phyloP scores from a whole-genome alignment of 2,329 filamentous ascomycete genomes.

The Monosporascus cannonballus region DNA sequence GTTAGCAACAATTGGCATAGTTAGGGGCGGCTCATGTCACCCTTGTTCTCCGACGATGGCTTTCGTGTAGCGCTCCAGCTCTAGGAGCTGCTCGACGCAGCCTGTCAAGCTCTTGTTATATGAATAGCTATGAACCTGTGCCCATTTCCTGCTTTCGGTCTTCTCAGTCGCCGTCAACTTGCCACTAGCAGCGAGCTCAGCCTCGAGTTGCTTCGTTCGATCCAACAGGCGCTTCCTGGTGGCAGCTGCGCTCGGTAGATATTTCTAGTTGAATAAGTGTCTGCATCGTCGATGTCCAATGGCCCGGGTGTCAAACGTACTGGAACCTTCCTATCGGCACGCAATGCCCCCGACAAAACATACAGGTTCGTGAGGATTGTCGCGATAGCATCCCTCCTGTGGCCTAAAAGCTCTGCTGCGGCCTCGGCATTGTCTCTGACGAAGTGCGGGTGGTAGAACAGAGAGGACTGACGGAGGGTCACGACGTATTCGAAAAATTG shows the following conservation, averaged over 20 bases:
- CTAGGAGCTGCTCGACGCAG: slow-evolving; percentile 48
- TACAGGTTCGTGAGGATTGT: slow-evolving; percentile 53
- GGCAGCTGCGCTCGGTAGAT: slow-evolving; percentile 49
- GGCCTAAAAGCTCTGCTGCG: slow-evolving; percentile 41
- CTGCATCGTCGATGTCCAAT: background rate
- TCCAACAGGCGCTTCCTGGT: slow-evolving; percentile 46
- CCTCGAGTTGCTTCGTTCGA: slow-evolving; percentile 43
- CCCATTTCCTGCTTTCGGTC: slow-evolving; percentile 40
- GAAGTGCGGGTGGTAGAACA: slow-evolving; percentile 51
- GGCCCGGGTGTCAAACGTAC: slow-evolving; percentile 23
- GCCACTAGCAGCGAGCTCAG: slow-evolving; percentile 24
- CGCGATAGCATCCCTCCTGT: slow-evolving; percentile 51
- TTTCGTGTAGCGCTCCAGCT: slow-evolving; percentile 51
- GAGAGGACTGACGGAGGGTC: slow-evolving; percentile 49
- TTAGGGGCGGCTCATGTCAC: slow-evolving; percentile 19
- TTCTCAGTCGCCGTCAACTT: slow-evolving; percentile 18
- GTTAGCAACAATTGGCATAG: slow-evolving; percentile 3
- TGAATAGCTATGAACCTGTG: slow-evolving; percentile 50
- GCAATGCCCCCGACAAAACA: slow-evolving; percentile 49
- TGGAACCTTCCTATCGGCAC: slow-evolving; percentile 43
- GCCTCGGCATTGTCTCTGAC: slow-evolving; percentile 44
- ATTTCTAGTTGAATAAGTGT: slow-evolving; percentile 29
- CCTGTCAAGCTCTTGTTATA: slow-evolving; percentile 48
- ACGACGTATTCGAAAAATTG: slow-evolving; percentile 55
- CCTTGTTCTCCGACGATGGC: slow-evolving; percentile 51